A percentile compares a stretch with the other conserved stretches of the same genome.
These are phyloP conservation scores for Pholiota microspora DNA, from an alignment of 768 basidiomycete genomes.

Conservation along the genomic window DNA sequence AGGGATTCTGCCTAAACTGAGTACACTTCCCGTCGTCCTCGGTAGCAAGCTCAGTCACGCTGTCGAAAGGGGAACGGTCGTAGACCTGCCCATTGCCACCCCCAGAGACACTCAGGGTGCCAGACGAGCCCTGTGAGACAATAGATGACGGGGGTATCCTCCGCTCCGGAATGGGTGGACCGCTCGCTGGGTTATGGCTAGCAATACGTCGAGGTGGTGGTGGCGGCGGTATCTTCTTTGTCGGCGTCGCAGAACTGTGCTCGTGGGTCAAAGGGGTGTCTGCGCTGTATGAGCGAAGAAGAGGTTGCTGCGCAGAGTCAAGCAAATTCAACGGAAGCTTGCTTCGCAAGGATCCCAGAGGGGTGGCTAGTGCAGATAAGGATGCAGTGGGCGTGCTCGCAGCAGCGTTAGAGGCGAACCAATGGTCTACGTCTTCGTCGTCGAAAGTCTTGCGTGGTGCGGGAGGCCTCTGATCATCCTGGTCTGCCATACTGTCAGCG, in stretches of 20 bases:
- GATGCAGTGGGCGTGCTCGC: not conserved
- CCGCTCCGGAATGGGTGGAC: slow-evolving; percentile 45
- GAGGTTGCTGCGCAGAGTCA: slow-evolving; percentile 23
- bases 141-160: slow-evolving; percentile 1
- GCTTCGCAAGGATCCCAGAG: slow-evolving; percentile 8
- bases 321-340: slow-evolving; percentile 7
- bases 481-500: slow-evolving; percentile 19
- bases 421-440: slow-evolving; percentile 36
- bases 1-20: slow-evolving; percentile 65
- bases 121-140: not conserved
- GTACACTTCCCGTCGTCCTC: slow-evolving; percentile 30
- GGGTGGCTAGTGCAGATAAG: not conserved
- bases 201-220: slow-evolving; percentile 59
- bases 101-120: slow-evolving; percentile 7
- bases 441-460: not conserved
- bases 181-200: slow-evolving; percentile 26
- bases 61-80: slow-evolving; percentile 66
- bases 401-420: not conserved
- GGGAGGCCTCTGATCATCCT: slow-evolving; percentile 15
- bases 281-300: slow-evolving; percentile 22
- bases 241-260: slow-evolving; percentile 11
- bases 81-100: slow-evolving; percentile 27
- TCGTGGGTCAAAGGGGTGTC: slow-evolving; percentile 12
- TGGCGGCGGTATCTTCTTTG: slow-evolving; percentile 58
- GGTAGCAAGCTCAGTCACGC: slow-evolving; percentile 43